Conservation (phyloP, 2,329 filamentous ascomycete genomes). For the Alternaria arbusti region DNA sequence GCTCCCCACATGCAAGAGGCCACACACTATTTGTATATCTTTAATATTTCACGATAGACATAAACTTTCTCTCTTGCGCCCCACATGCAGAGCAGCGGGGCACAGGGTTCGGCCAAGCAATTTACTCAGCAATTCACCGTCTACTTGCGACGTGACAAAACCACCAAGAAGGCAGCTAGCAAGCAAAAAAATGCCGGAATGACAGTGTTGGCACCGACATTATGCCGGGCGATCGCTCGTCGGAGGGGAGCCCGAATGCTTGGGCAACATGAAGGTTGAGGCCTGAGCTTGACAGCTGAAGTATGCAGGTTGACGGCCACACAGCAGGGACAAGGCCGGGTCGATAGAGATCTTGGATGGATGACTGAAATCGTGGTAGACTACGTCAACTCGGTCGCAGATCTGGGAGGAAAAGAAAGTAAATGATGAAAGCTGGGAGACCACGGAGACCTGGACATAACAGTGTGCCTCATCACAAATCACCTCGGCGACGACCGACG, state of each 20-base stretch:
- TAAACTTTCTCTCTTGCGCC: neutral
- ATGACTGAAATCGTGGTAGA: neutral
- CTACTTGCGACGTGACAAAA: neutral
- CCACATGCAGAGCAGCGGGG: neutral
- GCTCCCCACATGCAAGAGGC: neutral
- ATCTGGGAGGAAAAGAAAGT: neutral
- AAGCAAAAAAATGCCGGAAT: neutral
- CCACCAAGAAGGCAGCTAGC: neutral
- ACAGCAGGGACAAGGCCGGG: neutral
- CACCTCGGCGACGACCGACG: neutral
- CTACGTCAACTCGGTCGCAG: neutral
- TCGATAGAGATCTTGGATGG: neutral
- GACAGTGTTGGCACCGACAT: neutral
- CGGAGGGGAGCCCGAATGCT: constrained; percentile 4
- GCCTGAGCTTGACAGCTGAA: neutral
- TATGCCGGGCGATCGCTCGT: constrained; percentile 1
- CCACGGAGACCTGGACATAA: neutral
- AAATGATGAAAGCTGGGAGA: neutral
- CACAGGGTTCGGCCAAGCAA: neutral
- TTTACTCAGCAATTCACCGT: neutral
- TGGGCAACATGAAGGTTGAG: neutral
- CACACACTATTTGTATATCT: neutral
- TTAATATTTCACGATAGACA: neutral
- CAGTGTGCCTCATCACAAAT: constrained; percentile 1
- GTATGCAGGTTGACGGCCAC: neutral